A percentile compares a stretch with the other conserved stretches of the same genome.
Conservation (phyloP, 495 filamentous ascomycete genomes). For the Penicillium mononematosum region DNA sequence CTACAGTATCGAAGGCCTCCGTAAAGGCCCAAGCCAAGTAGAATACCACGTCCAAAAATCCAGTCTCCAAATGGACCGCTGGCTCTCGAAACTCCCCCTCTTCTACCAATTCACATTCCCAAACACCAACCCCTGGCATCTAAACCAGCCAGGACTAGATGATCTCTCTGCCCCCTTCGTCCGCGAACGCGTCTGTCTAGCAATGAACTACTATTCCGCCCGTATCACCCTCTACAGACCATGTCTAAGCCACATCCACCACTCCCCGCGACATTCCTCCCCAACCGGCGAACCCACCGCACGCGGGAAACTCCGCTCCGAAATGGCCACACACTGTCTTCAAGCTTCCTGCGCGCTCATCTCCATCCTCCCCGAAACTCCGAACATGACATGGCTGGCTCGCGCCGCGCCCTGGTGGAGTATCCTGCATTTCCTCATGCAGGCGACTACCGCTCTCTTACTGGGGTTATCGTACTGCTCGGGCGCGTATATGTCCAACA, state of each 20-base stretch:
- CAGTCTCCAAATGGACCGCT: constrained; percentile 46
- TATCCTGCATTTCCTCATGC: constrained; percentile 61
- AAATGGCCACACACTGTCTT: constrained; percentile 55
- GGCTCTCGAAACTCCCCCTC: constrained; percentile 48
- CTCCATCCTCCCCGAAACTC: constrained; percentile 45
- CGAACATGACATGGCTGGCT: constrained; percentile 44
- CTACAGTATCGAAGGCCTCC: constrained; percentile 55
- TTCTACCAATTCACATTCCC: constrained; percentile 46
- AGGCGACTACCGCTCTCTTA: constrained; percentile 57
- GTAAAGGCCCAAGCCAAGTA: constrained; percentile 48
- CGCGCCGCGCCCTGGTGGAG: constrained; percentile 59
- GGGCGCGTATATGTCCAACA: constrained; percentile 17
- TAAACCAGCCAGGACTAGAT: constrained; percentile 18
- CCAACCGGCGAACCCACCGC: constrained; percentile 26
- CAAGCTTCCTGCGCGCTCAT: constrained; percentile 53
- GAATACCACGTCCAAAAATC: constrained; percentile 52
- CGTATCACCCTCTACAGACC: constrained; percentile 59
- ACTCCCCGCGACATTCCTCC: neutral
- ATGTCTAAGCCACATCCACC: constrained; percentile 42
- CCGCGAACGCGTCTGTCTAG: constrained; percentile 39
- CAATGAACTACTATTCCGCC: constrained; percentile 56
- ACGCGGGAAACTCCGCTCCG: constrained; percentile 47
- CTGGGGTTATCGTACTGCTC: constrained; percentile 47
- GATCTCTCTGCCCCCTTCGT: constrained; percentile 16
- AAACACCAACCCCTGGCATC: constrained; percentile 19